Base-by-base conservation (phyloP, 768 basidiomycete genomes). In the Lentinula detonsa region DNA sequence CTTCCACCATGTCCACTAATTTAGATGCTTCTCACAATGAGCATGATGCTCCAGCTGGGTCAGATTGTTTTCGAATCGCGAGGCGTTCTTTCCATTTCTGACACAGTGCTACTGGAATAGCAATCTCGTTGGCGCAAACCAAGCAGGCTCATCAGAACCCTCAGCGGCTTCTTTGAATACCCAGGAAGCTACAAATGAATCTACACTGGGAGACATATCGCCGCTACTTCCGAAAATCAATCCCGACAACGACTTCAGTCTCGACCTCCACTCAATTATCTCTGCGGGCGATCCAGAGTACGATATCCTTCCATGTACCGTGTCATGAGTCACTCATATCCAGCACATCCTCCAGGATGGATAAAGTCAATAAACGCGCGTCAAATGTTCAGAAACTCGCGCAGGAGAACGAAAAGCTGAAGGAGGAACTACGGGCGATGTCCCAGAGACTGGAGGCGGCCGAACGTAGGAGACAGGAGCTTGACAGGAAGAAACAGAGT, bases 341-440 rank as follows among this genome's bases (percentile, higher is more conserved):
- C 57, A 65, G 62, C 28, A 61, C 59, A 64, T 52, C 59, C 67
- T 60, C 55, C 69, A 82, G 81, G 66, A 68, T 75, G 51, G 77
- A 75, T 59, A 81, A 80, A 71, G 74, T 82, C 33, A 76, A 88
- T 69, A 91, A 91, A 73, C 85, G 90, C 63, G 85, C 84, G 45
- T 88, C 86, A 66, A 91, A 88, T 71, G 87, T 92, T 61, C 71
- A 89, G 68, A 90, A 87, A 68, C 77, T 93, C 39, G 79, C 87
- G 21, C 79, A 88, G 74, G 90, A 93, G 78, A 88, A 91, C 71
- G 87, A 89, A 71, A 88, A 85, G 71, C 75, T 93, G 62, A 85
- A 87, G 72, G 86, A 81, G 54, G 85, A 91, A 73, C 80, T 93
- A 68, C 84, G 79, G 68, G 87, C 84, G 54, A 87, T 92, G 86